Evolutionary conservation across 2,329 filamentous ascomycete species (phyloP).

Genomic region (Hypoxylon rubiginosum): DNA sequence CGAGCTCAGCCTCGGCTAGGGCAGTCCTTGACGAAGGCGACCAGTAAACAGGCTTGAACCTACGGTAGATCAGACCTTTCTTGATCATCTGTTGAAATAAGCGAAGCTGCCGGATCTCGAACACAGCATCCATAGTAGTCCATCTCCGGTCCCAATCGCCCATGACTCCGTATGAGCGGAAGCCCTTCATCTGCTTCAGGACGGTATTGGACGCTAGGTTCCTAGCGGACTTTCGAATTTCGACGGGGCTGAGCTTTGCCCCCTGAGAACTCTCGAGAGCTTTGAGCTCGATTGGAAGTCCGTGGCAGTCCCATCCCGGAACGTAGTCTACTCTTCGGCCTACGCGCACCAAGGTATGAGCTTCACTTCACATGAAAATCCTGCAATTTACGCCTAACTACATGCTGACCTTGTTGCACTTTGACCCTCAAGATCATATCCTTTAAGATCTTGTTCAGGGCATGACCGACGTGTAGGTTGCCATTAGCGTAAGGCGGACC

Average conservation of each 20-base stretch:
- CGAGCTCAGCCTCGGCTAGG: conserved; percentile 85
- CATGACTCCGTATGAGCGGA: conserved; percentile 82
- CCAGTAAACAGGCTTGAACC: conserved; percentile 89
- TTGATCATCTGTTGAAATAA: conserved; percentile 82
- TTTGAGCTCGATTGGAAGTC: conserved; percentile 96
- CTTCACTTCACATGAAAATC: conserved; percentile 11
- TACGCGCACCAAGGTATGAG: conserved; percentile 37
- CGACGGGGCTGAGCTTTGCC: conserved; percentile 64
- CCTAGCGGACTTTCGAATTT: conserved; percentile 74
- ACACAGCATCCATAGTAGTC: conserved; percentile 82
- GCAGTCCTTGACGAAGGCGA: conserved; percentile 83
- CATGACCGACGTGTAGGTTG: conserved; percentile 89
- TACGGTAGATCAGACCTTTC: conserved; percentile 80
- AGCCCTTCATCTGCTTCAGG: conserved; percentile 78
- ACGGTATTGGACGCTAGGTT: conserved; percentile 77
- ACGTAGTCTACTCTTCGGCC: conserved; percentile 81
- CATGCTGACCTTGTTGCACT: conserved; percentile 72
- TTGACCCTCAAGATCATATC: conserved; percentile 90
- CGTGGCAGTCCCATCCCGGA: conserved; percentile 98
- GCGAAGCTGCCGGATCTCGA: conserved; percentile 80
- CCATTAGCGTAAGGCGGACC: conserved; percentile 98
- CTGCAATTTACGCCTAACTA: not conserved
- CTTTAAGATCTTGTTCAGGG: conserved; percentile 96
- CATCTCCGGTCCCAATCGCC: conserved; percentile 83
- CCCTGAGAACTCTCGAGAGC: conserved; percentile 72